These are phyloP conservation scores for Spizellomyces sp. DNA, from an alignment of 192 early-diverging fungal genomes.

Conservation along the genomic window DNA sequence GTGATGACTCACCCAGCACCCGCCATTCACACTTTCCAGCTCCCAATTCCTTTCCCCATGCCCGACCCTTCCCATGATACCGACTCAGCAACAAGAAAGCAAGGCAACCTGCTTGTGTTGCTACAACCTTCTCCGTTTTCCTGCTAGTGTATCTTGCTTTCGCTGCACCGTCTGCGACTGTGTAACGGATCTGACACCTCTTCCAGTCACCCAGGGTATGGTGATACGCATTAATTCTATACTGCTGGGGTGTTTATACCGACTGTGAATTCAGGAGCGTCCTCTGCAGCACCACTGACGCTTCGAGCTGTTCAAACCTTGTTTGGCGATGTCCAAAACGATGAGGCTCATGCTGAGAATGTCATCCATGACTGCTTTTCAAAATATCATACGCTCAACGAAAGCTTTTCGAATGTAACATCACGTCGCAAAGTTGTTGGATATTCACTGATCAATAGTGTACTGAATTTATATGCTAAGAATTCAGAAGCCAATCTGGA, in stretches of 20 bases:
- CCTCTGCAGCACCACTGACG: no score
- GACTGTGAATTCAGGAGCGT: no score
- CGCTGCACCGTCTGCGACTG: slow-evolving; percentile 92
- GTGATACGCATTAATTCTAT: no score
- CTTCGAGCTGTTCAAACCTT: no score
- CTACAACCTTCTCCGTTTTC: slow-evolving; percentile 72
- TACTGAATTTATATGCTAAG: background rate
- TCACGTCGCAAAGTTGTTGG: background rate
- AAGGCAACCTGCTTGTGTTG: slow-evolving; percentile 46
- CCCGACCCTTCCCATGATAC: no score
- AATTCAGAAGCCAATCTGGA: slow-evolving; percentile 21
- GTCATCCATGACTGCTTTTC: slow-evolving; percentile 32
- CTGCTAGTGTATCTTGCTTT: slow-evolving; percentile 72
- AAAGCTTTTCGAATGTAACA: slow-evolving; percentile 30
- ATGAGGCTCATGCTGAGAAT: slow-evolving; percentile 5
- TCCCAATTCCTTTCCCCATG: no score
- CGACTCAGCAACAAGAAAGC: background rate
- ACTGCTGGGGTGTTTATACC: background rate
- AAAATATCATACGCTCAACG: slow-evolving; percentile 32
- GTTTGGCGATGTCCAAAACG: background rate
- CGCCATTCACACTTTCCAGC: no score
- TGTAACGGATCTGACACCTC: slow-evolving; percentile 34
- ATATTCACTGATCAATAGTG: background rate
- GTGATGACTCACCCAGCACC: no score
- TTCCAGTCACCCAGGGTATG: background rate